Conservation (phyloP, 2,329 filamentous ascomycete species). For the Lasiodiplodia gonubiensis region DNA sequence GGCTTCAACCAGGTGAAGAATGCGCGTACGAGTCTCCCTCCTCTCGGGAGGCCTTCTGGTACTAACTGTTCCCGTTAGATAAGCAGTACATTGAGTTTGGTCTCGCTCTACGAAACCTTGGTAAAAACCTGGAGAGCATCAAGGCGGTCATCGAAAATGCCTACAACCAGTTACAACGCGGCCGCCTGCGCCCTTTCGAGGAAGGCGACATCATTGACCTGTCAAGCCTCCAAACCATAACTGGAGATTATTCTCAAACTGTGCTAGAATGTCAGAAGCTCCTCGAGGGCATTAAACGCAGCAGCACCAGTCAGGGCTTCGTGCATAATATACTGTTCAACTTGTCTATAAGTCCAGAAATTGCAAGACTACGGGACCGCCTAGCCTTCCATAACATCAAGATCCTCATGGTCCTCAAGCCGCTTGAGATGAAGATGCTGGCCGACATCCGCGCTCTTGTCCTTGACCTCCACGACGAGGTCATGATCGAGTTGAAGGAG, state of each 20-base stretch:
- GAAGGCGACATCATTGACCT: slow-evolving; percentile 25
- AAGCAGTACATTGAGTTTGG: slow-evolving; percentile 34
- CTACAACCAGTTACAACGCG: slow-evolving; percentile 15
- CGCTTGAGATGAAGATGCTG: slow-evolving; percentile 31
- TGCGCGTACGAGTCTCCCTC: slow-evolving; percentile 15
- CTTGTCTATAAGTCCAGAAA: no score
- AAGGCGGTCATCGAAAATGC: slow-evolving; percentile 30
- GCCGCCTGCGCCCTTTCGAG: slow-evolving; percentile 8
- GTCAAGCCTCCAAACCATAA: slow-evolving; percentile 30
- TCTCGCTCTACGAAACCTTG: slow-evolving; percentile 27
- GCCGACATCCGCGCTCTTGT: slow-evolving; percentile 29
- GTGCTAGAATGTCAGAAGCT: slow-evolving; percentile 31
- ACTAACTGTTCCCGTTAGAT: slow-evolving; percentile 16
- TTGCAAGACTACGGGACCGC: slow-evolving; percentile 27
- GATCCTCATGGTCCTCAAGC: slow-evolving; percentile 31
- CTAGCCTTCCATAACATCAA: slow-evolving; percentile 32
- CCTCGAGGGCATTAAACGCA: slow-evolving; percentile 31
- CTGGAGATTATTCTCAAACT: slow-evolving; percentile 32
- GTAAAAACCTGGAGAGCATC: slow-evolving; percentile 31
- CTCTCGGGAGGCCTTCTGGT: no score
- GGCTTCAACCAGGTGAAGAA: slow-evolving; percentile 31
- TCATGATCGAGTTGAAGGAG: slow-evolving; percentile 30
- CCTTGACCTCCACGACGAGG: slow-evolving; percentile 31
- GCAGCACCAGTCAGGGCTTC: slow-evolving; percentile 29
- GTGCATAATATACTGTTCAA: no score